Conservation (phyloP, 2,329 filamentous ascomycete species). For the Calonectria pteridis region DNA sequence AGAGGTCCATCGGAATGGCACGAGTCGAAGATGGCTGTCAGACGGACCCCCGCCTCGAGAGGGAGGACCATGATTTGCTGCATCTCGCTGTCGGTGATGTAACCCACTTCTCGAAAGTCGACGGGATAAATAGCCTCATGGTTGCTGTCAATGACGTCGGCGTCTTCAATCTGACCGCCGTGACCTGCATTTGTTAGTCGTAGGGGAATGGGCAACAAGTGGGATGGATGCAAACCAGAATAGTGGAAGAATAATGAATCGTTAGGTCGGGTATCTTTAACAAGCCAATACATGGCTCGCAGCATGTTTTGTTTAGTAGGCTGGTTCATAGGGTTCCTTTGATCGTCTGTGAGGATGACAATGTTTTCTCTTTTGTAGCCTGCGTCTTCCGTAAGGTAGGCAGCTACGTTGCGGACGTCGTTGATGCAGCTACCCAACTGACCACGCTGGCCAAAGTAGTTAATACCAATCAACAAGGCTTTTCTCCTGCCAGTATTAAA, state of each 20-base stretch:
- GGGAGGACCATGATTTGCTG: slow-evolving; percentile 78
- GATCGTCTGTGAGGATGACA: slow-evolving; percentile 96
- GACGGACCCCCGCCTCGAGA: slow-evolving; percentile 66
- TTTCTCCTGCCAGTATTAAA: slow-evolving; percentile 88
- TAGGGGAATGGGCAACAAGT: background rate
- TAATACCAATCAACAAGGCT: slow-evolving; percentile 92
- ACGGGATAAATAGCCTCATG: slow-evolving; percentile 89
- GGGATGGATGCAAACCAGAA: slow-evolving; percentile 72
- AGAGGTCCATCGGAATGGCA: slow-evolving; percentile 76
- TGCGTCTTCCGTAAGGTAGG: slow-evolving; percentile 88
- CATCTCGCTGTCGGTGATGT: slow-evolving; percentile 88
- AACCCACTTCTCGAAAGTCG: slow-evolving; percentile 81
- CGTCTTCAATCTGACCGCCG: slow-evolving; percentile 83
- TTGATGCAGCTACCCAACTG: slow-evolving; percentile 96
- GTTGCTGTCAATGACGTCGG: slow-evolving; percentile 84
- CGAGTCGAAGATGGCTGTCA: slow-evolving; percentile 74
- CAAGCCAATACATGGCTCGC: slow-evolving; percentile 96
- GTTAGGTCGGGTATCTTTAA: slow-evolving; percentile 92
- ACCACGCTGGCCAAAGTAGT: slow-evolving; percentile 93
- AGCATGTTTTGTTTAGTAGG: slow-evolving; percentile 96
- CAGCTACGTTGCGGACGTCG: slow-evolving; percentile 96
- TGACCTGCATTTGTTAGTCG: slow-evolving; percentile 65
- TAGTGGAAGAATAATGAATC: slow-evolving; percentile 99
- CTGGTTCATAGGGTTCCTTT: slow-evolving; percentile 97
- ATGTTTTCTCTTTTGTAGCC: slow-evolving; percentile 96